These are phyloP conservation scores for Collariella sp. DNA, from an alignment of 495 filamentous ascomycete genomes.

Conservation along the genomic window DNA sequence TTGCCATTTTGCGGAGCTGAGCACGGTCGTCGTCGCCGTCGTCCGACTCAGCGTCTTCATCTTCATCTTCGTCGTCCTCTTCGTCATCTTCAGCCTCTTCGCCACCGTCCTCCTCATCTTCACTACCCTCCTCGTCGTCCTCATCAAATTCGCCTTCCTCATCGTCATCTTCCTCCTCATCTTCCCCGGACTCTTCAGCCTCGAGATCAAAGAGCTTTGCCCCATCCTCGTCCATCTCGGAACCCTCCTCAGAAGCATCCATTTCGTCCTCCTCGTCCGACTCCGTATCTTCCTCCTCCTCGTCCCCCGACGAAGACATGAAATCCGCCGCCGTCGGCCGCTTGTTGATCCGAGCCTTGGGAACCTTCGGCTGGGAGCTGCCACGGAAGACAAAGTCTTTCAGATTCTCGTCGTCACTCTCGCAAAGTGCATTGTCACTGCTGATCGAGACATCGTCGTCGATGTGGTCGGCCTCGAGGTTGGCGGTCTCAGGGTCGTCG, in stretches of 20 bases:
- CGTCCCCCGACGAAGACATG: constrained; percentile 40
- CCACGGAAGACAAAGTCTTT: constrained; percentile 45
- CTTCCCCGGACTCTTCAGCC: constrained; percentile 31
- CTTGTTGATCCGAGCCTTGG: constrained; percentile 22
- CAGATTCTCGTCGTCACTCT: constrained; percentile 54
- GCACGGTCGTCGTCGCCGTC: constrained; percentile 27
- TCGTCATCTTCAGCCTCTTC: constrained; percentile 26
- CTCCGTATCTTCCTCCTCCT: constrained; percentile 27
- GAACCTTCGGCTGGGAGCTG: constrained; percentile 38
- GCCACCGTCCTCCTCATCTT: constrained; percentile 30
- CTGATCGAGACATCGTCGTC: constrained; percentile 50
- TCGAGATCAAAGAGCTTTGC: constrained; percentile 18
- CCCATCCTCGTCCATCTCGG: constrained; percentile 23
- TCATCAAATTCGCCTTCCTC: constrained; percentile 28
- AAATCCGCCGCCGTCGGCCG: constrained; percentile 43
- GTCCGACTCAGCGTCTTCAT: constrained; percentile 22
- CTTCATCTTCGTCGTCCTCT: constrained; percentile 29
- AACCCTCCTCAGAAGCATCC: constrained; percentile 15
- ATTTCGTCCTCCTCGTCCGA: constrained; percentile 20
- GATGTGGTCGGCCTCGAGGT: constrained; percentile 40
- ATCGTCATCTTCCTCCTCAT: constrained; percentile 32
- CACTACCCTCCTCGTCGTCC: constrained; percentile 35
- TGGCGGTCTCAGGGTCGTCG: constrained; percentile 38
- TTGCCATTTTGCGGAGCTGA: constrained; percentile 55
- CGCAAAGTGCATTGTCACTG: constrained; percentile 53